phyloP scores from a whole-genome alignment of 2,329 filamentous ascomycete genomes.

The Cadophora malorum region DNA sequence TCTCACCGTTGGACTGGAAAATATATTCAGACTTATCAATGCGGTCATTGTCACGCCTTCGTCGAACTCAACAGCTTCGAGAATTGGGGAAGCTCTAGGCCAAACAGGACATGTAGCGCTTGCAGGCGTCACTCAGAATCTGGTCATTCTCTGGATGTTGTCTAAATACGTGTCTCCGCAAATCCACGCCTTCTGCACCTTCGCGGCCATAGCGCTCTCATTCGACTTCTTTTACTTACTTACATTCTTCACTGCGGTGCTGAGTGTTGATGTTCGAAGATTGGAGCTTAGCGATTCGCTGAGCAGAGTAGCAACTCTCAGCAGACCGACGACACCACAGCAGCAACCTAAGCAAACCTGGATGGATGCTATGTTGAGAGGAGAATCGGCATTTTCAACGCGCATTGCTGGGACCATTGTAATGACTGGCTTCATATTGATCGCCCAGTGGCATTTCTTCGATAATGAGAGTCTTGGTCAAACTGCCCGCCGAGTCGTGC shows the following conservation, averaged over 20 bases:
- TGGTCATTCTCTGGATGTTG: slow-evolving; percentile 69
- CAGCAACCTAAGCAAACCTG: slow-evolving; percentile 54
- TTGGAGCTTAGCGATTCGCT: slow-evolving; percentile 78
- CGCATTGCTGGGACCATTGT: slow-evolving; percentile 77
- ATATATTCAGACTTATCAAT: slow-evolving; percentile 80
- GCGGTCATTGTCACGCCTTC: slow-evolving; percentile 75
- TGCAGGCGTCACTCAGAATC: slow-evolving; percentile 71
- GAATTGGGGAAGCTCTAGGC: slow-evolving; percentile 77
- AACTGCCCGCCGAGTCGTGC: slow-evolving; percentile 47
- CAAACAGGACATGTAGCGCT: slow-evolving; percentile 74
- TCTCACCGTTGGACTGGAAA: slow-evolving; percentile 75
- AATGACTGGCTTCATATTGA: slow-evolving; percentile 73
- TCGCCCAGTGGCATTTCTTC: slow-evolving; percentile 81
- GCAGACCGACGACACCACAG: slow-evolving; percentile 37
- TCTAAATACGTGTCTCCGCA: slow-evolving; percentile 72
- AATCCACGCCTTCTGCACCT: slow-evolving; percentile 77
- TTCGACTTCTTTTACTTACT: slow-evolving; percentile 81
- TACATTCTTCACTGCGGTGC: slow-evolving; percentile 80
- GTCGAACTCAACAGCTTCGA: slow-evolving; percentile 69
- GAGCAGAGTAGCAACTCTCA: slow-evolving; percentile 54
- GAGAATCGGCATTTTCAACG: slow-evolving; percentile 72
- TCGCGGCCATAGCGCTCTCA: slow-evolving; percentile 74
- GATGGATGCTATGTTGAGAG: slow-evolving; percentile 66
- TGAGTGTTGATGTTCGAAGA: slow-evolving; percentile 79
- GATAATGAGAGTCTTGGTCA: slow-evolving; percentile 59